Base-by-base conservation (phyloP, 2,329 filamentous ascomycete genomes). In the Leptographium radiaticola region DNA sequence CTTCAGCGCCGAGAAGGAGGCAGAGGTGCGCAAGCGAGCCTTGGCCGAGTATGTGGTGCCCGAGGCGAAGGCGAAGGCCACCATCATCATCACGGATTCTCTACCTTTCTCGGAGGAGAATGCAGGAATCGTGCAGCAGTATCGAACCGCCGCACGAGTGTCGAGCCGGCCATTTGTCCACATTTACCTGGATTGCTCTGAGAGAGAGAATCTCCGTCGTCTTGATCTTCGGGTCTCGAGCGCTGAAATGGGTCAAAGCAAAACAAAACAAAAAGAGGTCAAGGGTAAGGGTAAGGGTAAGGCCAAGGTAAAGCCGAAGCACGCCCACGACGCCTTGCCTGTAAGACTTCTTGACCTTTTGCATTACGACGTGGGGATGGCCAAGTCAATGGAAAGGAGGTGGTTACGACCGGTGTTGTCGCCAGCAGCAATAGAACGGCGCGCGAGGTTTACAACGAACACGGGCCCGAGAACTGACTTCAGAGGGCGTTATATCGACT, bases 141-240 rank as follows among this genome's bases (percentile, higher is more conserved):
- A 53, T 48, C 25, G 25, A 18, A 36, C 40, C 2, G 54, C 53
- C 1, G 54, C 56, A 6, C n/a, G 38, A 4, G 51, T 50, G 2
- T 36, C 49, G 15, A 31, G 42, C 4, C 57, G 57, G 33, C 54
- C 47, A 6, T 48, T 59, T 46, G 18, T 59, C 4, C 56, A 56
- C 30, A 38, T 58, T 18, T 55, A 58, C 34, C 40, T 58, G 38
- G 33, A 13, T 7, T 56, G 54, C 50, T 31, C 47, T 6, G 16
- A 16, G 2, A 5, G 34, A 12, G 43, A 39, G 44, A 51, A 53
- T n/a, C 6, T 52, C n/a, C 34, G 42, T 38, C 54, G 52, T 16
- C 20, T 54, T 8, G 20, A 49, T 20, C 3, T 10, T 12, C 42
- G 42, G 42, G 42, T 18, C 6, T 13, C 13, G 42, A 20, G 10